phyloP scores from a whole-genome alignment of 208 protist genomes.

The Angomonas desouzai region DNA sequence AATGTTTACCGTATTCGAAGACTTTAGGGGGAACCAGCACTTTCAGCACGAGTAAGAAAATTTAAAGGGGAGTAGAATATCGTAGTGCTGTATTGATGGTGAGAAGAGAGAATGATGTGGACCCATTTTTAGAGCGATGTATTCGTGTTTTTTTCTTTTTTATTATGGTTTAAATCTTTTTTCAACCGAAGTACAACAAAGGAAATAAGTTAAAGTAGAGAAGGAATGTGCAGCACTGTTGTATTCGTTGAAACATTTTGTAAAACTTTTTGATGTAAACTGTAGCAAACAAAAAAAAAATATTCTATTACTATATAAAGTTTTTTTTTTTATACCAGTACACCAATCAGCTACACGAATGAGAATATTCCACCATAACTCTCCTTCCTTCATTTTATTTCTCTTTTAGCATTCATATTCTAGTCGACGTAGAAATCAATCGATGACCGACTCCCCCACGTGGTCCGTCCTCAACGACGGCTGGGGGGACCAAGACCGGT shows the following conservation, averaged over 20 bases:
- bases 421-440: no score
- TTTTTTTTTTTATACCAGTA: no score
- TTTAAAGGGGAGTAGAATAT: background rate
- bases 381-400: no score
- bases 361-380: no score
- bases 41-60: slow-evolving; percentile 84
- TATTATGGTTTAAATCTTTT: no score
- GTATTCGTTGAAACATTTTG: background rate
- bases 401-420: no score
- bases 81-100: background rate
- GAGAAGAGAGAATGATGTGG: background rate
- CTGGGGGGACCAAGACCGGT: slow-evolving; percentile 10
- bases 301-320: no score
- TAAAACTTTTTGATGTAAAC: slow-evolving; percentile 9
- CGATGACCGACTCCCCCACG: slow-evolving; percentile 28
- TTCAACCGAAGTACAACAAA: no score
- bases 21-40: slow-evolving; percentile 94
- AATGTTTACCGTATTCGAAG: slow-evolving; percentile 97
- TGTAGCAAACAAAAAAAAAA: background rate
- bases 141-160: slow-evolving; percentile 14
- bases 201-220: no score
- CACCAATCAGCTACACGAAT: no score
- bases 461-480: slow-evolving; percentile 77
- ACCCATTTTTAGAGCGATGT: background rate
- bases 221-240: background rate